A percentile compares a stretch with the other conserved stretches of the same genome.
These are phyloP conservation scores for Podospora pseudopauciseta DNA, from an alignment of 495 filamentous ascomycete genomes.

Conservation along the genomic window DNA sequence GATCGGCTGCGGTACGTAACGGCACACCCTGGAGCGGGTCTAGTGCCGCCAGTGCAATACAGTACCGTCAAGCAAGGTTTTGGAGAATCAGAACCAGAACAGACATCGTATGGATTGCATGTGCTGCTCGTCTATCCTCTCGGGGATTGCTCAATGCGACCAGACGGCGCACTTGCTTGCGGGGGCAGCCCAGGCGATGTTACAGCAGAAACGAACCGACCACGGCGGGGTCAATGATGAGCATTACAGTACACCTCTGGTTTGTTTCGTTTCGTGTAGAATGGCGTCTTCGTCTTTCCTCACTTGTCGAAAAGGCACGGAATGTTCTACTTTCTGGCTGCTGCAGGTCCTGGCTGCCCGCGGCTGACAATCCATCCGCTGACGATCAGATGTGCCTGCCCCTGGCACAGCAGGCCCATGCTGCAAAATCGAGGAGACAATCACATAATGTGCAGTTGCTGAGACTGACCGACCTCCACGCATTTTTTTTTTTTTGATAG, in stretches of 20 bases:
- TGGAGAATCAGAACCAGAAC: neutral
- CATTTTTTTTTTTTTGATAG: neutral
- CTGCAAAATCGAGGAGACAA: constrained; percentile 12
- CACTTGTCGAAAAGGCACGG: neutral
- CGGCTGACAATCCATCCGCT: constrained; percentile 16
- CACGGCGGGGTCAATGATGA: too few species aligned
- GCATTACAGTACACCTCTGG: neutral
- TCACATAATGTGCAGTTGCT: neutral
- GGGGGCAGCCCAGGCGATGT: neutral
- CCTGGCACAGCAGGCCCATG: too few species aligned
- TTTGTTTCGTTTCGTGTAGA: neutral
- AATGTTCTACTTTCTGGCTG: neutral
- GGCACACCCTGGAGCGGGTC: neutral
- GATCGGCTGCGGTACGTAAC: neutral
- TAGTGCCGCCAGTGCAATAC: neutral
- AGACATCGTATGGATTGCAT: constrained; percentile 1
- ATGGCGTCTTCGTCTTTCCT: neutral
- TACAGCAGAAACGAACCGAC: neutral
- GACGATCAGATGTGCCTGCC: constrained; percentile 8
- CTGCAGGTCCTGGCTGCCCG: neutral
- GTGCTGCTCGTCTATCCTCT: neutral
- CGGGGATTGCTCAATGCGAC: neutral
- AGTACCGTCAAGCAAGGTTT: constrained; percentile 28
- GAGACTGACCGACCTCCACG: neutral
- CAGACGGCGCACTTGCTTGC: neutral